Evolutionary conservation across 495 filamentous ascomycete genomes (phyloP).

Genomic region (Xylaria curta): DNA sequence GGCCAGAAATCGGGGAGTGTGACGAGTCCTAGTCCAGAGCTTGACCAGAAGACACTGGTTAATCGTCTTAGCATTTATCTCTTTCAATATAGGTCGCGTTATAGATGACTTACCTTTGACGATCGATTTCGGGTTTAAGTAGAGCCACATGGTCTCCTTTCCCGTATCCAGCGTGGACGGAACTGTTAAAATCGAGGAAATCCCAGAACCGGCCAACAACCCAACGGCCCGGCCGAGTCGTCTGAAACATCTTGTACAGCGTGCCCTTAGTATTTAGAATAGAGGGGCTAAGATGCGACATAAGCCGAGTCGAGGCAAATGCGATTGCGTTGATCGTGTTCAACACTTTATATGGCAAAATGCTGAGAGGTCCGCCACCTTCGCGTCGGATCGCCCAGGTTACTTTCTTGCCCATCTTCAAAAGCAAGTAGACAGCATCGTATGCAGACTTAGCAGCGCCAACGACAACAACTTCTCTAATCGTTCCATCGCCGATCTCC

Average conservation of each 20-base stretch:
- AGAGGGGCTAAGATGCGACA: constrained; percentile 37
- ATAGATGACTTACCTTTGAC: constrained; percentile 24
- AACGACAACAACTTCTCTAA: constrained; percentile 47
- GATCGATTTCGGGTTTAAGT: constrained; percentile 16
- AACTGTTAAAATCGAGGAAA: constrained; percentile 24
- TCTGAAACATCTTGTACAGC: constrained; percentile 35
- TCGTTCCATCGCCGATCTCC: constrained; percentile 25
- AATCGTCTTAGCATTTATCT: constrained; percentile 11
- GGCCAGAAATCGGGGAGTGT: constrained; percentile 47
- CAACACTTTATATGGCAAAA: constrained; percentile 43
- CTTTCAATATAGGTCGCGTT: constrained; percentile 2
- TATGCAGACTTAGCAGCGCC: constrained; percentile 56
- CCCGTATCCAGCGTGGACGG: constrained; percentile 26
- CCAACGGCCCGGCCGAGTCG: constrained; percentile 27
- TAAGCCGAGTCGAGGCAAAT: constrained; percentile 34
- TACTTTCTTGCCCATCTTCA: constrained; percentile 51
- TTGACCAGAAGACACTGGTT: constrained; percentile 47
- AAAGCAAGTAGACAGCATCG: constrained; percentile 52
- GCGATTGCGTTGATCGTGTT: constrained; percentile 38
- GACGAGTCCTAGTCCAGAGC: constrained; percentile 45
- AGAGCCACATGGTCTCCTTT: constrained; percentile 25
- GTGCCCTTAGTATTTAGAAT: constrained; percentile 40
- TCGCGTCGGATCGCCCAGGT: constrained; percentile 52
- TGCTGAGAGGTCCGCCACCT: constrained; percentile 45
- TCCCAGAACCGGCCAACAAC: constrained; percentile 28